A percentile compares a stretch with the other conserved stretches of the same genome.
Conservation (phyloP, 1,139 yeast species). For the Suhomyces bolitotheri region DNA sequence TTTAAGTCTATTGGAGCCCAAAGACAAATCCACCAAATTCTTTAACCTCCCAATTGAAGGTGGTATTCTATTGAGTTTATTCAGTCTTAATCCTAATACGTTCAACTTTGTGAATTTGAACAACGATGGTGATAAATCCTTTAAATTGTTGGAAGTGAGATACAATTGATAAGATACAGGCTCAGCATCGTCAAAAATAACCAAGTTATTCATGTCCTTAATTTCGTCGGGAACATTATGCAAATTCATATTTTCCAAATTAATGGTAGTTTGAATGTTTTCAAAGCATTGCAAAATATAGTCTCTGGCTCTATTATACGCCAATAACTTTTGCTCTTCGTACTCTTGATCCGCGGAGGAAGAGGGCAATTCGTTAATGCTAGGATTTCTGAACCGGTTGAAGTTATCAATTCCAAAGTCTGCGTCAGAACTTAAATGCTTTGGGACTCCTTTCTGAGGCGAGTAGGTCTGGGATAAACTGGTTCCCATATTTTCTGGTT, state of each 20-base stretch:
- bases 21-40: slow-evolving; percentile 48
- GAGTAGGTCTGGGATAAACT: slow-evolving; percentile 11
- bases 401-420: slow-evolving; percentile 51
- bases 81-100: slow-evolving; percentile 56
- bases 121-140: slow-evolving; percentile 49
- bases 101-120: slow-evolving; percentile 51
- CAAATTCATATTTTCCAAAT: slow-evolving; percentile 45
- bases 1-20: slow-evolving; percentile 52
- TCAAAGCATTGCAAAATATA: slow-evolving; percentile 44
- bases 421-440: slow-evolving; percentile 39
- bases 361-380: slow-evolving; percentile 31
- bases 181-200: slow-evolving; percentile 34
- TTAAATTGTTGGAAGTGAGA: slow-evolving; percentile 52
- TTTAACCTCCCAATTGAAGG: slow-evolving; percentile 48
- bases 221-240: slow-evolving; percentile 54
- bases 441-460: slow-evolving; percentile 9
- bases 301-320: slow-evolving; percentile 29
- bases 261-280: slow-evolving; percentile 36
- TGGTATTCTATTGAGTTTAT: slow-evolving; percentile 51
- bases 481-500: slow-evolving; percentile 6
- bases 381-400: slow-evolving; percentile 39
- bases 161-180: slow-evolving; percentile 45
- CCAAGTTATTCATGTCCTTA: slow-evolving; percentile 52
- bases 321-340: slow-evolving; percentile 10
- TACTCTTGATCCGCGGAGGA: slow-evolving; percentile 14